Evolutionary conservation across 1,284 basidiomycete species (phyloP), one percentile per base, ranked within the genome.

Genomic region (Naganishia liquefaciens): DNA sequence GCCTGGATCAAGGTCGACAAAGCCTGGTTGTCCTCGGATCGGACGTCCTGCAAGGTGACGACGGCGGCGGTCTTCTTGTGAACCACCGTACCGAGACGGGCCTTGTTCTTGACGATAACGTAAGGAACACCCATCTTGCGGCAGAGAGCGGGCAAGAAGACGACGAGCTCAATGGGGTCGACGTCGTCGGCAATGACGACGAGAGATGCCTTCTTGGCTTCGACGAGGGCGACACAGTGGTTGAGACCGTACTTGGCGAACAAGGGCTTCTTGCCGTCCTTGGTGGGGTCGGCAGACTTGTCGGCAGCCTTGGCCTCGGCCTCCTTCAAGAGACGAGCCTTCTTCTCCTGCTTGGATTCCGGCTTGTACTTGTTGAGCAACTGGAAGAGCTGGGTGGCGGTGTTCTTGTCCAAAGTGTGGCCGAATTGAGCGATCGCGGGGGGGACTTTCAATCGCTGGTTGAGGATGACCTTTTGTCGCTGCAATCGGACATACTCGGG

Each of bases 331-430:
- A 99, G 87, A 83, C 94, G 93, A 68, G 87, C 87, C 85, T 95
- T 95, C 88, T 99, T 98, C 87, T 98, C 94, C 80, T 89, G 88
- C 85, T 93, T 95, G 68, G 88, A 77, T 71, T 80, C 78, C 65
- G 78, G 79, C 76, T 79, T 79, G 79, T 83, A 89, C 86, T 98
- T 98, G 88, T 98, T 95, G 65, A 98, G 80, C 71, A 99, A 87
- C 83, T 95, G 94, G 89, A 98, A 98, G 69, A 98, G 83, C 81
- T 97, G 93, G 64, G 92, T 95, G 53, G 95, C 95, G 64, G 94
- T 98, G 87, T 98, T 99, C 87, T 97, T 98, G 87, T 99, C 95
- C 74, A 99, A 85, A 53, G 93, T 95, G 84, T 98, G 91, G 64
- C 89, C 87, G 86, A 99, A 98, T 82, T 99, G 95, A 63, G 93